Percentiles rank a stretch among this genome's conserved stretches.
These are phyloP conservation scores for Fusarium torulosum DNA, from an alignment of 2,329 filamentous ascomycete species.

Conservation along the genomic window DNA sequence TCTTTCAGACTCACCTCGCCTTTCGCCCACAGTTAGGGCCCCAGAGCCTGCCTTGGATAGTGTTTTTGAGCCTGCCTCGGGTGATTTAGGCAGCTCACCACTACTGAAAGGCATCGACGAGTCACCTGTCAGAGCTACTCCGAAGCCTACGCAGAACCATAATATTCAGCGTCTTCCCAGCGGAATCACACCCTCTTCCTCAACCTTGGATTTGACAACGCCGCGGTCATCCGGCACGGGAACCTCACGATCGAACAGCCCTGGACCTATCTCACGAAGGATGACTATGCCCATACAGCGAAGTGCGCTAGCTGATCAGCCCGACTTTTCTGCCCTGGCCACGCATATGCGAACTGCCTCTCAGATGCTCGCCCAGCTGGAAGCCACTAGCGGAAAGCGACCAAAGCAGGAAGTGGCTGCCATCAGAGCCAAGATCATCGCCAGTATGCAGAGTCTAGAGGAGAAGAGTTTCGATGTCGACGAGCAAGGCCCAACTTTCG, in stretches of 20 bases:
- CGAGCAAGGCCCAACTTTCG: slow-evolving; percentile 81
- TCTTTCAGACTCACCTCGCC: slow-evolving; percentile 72
- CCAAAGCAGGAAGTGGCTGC: slow-evolving; percentile 84
- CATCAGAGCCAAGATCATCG: slow-evolving; percentile 88
- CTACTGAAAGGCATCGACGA: slow-evolving; percentile 71
- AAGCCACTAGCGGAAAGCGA: slow-evolving; percentile 82
- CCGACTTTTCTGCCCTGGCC: slow-evolving; percentile 84
- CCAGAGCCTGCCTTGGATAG: slow-evolving; percentile 71
- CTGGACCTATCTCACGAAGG: slow-evolving; percentile 66
- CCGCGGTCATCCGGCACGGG: slow-evolving; percentile 78
- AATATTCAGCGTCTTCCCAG: slow-evolving; percentile 69
- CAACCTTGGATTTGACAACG: slow-evolving; percentile 70
- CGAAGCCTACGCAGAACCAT: slow-evolving; percentile 49
- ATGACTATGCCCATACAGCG: slow-evolving; percentile 70
- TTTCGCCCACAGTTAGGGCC: slow-evolving; percentile 56
- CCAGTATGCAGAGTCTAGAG: slow-evolving; percentile 88
- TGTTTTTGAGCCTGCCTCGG: slow-evolving; percentile 84
- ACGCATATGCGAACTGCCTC: slow-evolving; percentile 90
- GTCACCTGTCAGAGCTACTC: slow-evolving; percentile 53
- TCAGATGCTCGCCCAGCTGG: slow-evolving; percentile 87
- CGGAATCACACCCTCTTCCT: slow-evolving; percentile 70
- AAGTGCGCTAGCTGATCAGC: slow-evolving; percentile 73
- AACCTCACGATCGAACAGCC: slow-evolving; percentile 76
- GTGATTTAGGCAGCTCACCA: slow-evolving; percentile 81
- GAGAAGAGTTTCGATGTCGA: slow-evolving; percentile 86